Conservation (phyloP, 2,329 filamentous ascomycete species). For the Pseudogymnoascus sp. region DNA sequence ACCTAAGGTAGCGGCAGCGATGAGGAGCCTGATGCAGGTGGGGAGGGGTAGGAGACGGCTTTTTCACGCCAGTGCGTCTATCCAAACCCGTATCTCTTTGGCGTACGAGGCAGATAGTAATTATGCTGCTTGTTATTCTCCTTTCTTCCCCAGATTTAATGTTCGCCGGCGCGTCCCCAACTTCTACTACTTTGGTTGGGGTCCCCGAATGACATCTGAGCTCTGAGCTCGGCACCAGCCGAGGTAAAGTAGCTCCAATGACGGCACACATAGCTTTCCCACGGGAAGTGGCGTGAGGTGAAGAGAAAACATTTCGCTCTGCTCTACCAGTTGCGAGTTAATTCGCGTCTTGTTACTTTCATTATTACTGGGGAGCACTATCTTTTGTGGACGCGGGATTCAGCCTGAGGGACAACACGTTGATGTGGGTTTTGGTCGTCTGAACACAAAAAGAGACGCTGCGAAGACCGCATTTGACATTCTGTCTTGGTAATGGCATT, state of each 20-base stretch:
- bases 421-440: neutral
- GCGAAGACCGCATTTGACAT: neutral
- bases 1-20: neutral
- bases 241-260: neutral
- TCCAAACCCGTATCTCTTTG: neutral
- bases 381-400: neutral
- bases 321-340: neutral
- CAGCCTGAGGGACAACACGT: neutral
- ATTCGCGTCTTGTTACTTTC: neutral
- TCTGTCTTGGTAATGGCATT: neutral
- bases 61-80: neutral
- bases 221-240: neutral
- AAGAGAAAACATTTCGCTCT: slow-evolving; percentile 29
- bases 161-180: neutral
- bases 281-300: neutral
- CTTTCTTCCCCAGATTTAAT: neutral
- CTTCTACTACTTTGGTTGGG: neutral
- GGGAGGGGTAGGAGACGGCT: neutral
- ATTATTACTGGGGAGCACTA: neutral
- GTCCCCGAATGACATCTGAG: neutral
- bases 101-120: neutral
- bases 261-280: neutral
- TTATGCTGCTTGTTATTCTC: neutral
- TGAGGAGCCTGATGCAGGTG: neutral
- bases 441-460: neutral